phyloP scores from a whole-genome alignment of 768 basidiomycete genomes.

The Coprinellus aureogranulatus region DNA sequence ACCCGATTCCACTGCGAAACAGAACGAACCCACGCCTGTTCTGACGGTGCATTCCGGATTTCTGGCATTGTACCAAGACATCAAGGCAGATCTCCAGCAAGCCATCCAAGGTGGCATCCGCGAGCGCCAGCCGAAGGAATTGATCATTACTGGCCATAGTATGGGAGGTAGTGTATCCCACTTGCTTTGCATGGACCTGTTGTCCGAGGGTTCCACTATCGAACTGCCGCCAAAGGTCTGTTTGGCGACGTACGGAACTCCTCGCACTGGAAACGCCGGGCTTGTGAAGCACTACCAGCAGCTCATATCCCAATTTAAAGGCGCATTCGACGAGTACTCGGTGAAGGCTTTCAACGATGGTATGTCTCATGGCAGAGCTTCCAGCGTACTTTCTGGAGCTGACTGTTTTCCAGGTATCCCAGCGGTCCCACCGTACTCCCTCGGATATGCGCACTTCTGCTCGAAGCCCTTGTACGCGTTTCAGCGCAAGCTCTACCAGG shows the following conservation, averaged over 20 bases:
- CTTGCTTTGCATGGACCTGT: conserved; percentile 46
- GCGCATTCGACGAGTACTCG: conserved; percentile 43
- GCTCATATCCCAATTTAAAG: conserved; percentile 18
- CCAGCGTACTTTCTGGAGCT: too few species aligned
- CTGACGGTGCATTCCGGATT: conserved; percentile 51
- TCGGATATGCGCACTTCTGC: conserved; percentile 55
- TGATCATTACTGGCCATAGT: conserved; percentile 58
- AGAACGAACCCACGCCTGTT: not conserved
- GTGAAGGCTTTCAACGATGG: conserved; percentile 59
- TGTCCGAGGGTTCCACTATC: conserved; percentile 17
- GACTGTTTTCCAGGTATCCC: conserved; percentile 45
- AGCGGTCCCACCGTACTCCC: conserved; percentile 44
- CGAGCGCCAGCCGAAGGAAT: conserved; percentile 20
- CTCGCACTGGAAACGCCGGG: conserved; percentile 44
- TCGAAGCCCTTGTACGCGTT: conserved; percentile 47
- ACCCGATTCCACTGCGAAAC: not conserved
- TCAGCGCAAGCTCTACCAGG: conserved; percentile 43
- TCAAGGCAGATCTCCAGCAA: conserved; percentile 30
- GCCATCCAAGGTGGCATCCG: conserved; percentile 37
- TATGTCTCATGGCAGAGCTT: too few species aligned
- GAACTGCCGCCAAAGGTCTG: conserved; percentile 22
- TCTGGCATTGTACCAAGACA: conserved; percentile 48
- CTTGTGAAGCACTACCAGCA: conserved; percentile 44
- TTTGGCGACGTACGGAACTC: conserved; percentile 49
- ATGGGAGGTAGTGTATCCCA: conserved; percentile 53